Base-by-base conservation (phyloP, 768 basidiomycete genomes). In the Lactifluus echinatus region DNA sequence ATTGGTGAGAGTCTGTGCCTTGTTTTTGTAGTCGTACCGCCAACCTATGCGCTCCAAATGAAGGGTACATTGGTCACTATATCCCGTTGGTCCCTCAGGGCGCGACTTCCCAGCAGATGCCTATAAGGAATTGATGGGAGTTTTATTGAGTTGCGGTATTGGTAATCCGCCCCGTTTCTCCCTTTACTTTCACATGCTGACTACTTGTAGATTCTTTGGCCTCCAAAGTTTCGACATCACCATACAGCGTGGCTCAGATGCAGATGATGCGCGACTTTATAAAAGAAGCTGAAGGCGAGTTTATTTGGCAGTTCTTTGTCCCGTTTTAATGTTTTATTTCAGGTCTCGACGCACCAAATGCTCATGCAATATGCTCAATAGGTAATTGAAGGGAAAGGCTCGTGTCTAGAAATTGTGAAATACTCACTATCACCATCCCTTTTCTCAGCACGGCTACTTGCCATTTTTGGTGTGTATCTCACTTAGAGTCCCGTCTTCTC, bases 41-140 rank as follows among this genome's bases (percentile, higher is more conserved):
- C 24, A 5, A n/a, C 4, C 4, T 14, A 1, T 8, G 7, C 8
- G 11, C 19, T 2, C 15, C 33, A 14, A 33, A 24, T 3, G 14
- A 48, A 58, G 57, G 57, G 31, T 23, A 21, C 57, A 58, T 8
- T 58, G 57, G 57, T 58, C 57, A 31, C 26, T 58, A 17, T 59
- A 59, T 49, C 57, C 57, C 21, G 8, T 29, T 11, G 57, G 57
- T 11, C 42, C 29, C n/a, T 5, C 2, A 23, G 10, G 8, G 15
- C 52, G 57, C 12, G 0, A 8, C 4, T 54, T 59, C 21, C 57
- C 57, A 1, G 1, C n/a, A 2, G 10, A 24, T 14, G 57, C 57
- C 24, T 37, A 14, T 6, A 14, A 44, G 6, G 53, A 54, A 11
- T 26, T 59, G 17, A 24, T 29, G 2, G 57, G 47, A 29, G 8